phyloP scores from a whole-genome alignment of 1,139 yeast species.

The Zygoascus hellenicus region DNA sequence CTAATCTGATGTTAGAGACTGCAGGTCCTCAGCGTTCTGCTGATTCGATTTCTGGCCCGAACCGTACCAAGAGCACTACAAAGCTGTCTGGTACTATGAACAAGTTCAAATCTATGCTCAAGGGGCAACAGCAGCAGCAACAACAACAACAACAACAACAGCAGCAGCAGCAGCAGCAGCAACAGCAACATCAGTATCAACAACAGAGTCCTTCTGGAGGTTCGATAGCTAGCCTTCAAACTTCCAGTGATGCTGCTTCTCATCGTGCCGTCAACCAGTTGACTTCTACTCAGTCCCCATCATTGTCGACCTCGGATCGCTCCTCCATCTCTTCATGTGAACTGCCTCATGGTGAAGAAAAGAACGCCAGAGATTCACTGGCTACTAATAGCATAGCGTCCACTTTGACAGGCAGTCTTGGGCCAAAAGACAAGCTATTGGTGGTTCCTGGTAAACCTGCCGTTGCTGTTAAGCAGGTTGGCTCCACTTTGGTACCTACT shows the following conservation, averaged over 20 bases:
- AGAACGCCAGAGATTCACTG: background rate
- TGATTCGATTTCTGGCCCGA: background rate
- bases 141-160: conserved; percentile 11
- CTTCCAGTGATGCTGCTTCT: too few species aligned
- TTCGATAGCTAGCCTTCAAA: too few species aligned
- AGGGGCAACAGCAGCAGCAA: conserved; percentile 5
- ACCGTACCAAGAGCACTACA: conserved; percentile 14
- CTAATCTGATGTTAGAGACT: background rate
- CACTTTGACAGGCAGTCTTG: background rate
- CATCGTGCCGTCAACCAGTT: background rate
- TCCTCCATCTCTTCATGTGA: conserved; percentile 1
- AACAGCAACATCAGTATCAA: background rate
- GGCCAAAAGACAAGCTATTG: background rate
- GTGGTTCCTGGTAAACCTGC: background rate
- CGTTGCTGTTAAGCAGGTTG: background rate
- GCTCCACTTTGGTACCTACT: background rate
- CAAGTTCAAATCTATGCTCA: conserved; percentile 18
- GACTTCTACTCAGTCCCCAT: background rate
- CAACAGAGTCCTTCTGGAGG: background rate
- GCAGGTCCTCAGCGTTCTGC: conserved; percentile 8
- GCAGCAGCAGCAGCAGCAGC: conserved; percentile 1
- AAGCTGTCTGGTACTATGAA: conserved; percentile 19
- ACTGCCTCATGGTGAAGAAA: background rate
- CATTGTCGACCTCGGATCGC: conserved; percentile 3
- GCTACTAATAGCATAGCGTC: background rate